Evolutionary conservation across 495 filamentous ascomycete species (phyloP).

Genomic region (Xylaria intraflava): DNA sequence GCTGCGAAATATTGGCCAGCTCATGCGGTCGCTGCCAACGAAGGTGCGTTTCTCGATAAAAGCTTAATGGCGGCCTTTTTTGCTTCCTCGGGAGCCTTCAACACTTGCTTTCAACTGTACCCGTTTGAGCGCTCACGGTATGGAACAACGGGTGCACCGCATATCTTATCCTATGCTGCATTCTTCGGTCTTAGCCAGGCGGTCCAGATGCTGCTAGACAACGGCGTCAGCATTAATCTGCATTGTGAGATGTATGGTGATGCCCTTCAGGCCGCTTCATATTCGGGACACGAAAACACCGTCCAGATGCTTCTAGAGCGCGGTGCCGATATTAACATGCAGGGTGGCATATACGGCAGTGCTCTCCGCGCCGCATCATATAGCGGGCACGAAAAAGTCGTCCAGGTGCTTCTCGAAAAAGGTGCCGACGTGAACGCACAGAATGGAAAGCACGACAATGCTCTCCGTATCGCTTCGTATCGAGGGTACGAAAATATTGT

Average conservation of each 20-base stretch:
- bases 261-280: conserved; percentile 18
- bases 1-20: background rate
- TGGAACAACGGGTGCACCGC: too few species aligned
- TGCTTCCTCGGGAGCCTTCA: background rate
- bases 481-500: conserved; percentile 16
- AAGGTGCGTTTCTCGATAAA: background rate
- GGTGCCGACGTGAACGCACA: conserved; percentile 21
- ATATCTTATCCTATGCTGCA: too few species aligned
- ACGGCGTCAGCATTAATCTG: conserved; percentile 24
- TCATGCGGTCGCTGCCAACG: background rate
- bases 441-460: conserved; percentile 16
- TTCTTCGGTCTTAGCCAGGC: too few species aligned
- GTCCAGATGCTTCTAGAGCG: background rate
- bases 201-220: conserved; percentile 21
- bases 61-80: background rate
- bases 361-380: background rate
- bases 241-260: conserved; percentile 4
- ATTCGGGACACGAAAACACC: background rate
- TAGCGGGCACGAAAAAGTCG: background rate
- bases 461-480: conserved; percentile 17
- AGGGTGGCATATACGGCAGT: conserved; percentile 9
- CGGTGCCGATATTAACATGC: conserved; percentile 22
- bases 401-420: conserved; percentile 10
- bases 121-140: too few species aligned
- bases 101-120: too few species aligned